Conservation (phyloP, 306 rosid genomes). For the Pyrus bretschneideri region DNA sequence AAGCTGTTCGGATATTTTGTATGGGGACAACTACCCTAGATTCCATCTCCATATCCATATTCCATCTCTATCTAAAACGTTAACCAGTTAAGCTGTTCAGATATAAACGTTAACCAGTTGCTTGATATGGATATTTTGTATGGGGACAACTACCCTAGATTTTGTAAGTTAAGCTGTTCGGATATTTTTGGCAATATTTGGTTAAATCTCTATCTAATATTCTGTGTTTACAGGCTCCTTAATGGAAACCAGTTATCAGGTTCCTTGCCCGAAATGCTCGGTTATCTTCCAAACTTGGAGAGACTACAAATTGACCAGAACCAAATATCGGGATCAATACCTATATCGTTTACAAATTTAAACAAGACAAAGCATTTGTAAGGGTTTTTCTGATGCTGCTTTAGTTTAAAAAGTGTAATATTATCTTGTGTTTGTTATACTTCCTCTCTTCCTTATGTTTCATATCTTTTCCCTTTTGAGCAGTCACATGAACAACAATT, state of each 20-base stretch:
- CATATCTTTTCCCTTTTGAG: constrained; percentile 17
- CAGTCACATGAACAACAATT: constrained; percentile 99
- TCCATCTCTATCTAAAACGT: too few relatives aligned
- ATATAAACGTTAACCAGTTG: too few relatives aligned
- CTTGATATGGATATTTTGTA: too few relatives aligned
- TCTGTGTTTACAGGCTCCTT: constrained; percentile 51
- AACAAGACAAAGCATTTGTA: constrained; percentile 64
- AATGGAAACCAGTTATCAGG: constrained; percentile 79
- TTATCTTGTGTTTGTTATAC: background rate
- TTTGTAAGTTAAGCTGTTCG: constrained; percentile 54
- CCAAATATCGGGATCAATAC: constrained; percentile 63
- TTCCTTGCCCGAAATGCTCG: constrained; percentile 74
- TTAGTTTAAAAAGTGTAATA: background rate
- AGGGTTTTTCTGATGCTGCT: constrained; percentile 34
- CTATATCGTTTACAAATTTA: constrained; percentile 64
- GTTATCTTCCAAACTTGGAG: constrained; percentile 53
- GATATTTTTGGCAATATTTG: background rate
- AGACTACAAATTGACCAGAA: constrained; percentile 79
- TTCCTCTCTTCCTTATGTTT: background rate
- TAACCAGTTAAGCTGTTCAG: too few relatives aligned
- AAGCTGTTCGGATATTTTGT: constrained; percentile 5
- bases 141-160: too few relatives aligned
- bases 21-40: too few relatives aligned
- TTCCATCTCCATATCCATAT: too few relatives aligned
- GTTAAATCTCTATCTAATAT: background rate